These are phyloP conservation scores for Setaria viridis DNA, from an alignment of 202 grass and related monocot species.

Conservation along the genomic window DNA sequence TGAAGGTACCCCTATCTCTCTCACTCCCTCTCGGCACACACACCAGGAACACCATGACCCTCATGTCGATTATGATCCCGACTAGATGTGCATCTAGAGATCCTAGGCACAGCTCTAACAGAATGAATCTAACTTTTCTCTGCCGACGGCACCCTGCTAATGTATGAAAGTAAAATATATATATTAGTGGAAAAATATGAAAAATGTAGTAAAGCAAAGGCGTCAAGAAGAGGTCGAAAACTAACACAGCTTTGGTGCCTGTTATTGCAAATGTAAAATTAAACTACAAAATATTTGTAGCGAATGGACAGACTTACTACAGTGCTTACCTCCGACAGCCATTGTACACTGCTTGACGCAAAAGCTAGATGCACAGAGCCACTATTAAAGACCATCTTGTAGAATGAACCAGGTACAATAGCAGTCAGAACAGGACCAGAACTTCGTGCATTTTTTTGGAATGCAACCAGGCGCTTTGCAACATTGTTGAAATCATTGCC, in stretches of 20 bases:
- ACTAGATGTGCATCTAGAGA: no score
- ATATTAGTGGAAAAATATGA: no score
- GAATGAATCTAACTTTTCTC: no score
- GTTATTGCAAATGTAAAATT: neutral
- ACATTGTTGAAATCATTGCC: slow-evolving; percentile 45
- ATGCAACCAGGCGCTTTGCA: slow-evolving; percentile 8
- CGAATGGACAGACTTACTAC: neutral
- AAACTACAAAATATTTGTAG: neutral
- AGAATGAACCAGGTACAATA: slow-evolving; percentile 53
- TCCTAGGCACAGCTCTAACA: no score
- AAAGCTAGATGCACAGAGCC: slow-evolving; percentile 45
- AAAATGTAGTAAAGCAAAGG: no score
- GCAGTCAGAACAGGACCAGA: neutral
- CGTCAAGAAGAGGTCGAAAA: no score
- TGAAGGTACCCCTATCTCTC: no score
- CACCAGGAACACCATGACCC: no score
- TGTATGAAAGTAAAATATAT: no score
- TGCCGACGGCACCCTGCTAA: no score
- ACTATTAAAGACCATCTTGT: slow-evolving; percentile 39
- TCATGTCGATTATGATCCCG: no score
- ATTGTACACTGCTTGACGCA: slow-evolving; percentile 41
- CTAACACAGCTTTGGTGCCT: neutral
- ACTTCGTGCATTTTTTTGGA: neutral
- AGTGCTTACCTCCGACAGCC: slow-evolving; percentile 44
- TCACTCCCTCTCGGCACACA: no score